Evolutionary conservation across 179 eudicot genomes (phyloP).

Genomic region (Silene coronaria): DNA sequence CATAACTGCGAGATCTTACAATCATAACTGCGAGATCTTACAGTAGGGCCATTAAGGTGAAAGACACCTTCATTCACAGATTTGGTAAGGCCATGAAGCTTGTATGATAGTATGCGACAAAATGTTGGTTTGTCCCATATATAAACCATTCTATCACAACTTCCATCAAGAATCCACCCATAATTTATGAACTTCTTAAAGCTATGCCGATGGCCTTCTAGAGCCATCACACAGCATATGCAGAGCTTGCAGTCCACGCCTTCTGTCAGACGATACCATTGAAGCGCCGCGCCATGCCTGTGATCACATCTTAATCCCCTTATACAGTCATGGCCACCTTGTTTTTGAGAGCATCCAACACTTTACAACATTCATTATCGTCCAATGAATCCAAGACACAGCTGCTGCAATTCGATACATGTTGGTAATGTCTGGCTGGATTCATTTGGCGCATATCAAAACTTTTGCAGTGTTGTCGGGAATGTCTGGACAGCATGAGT

Average conservation of each 20-base stretch:
- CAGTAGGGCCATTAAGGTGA: slow-evolving; percentile 77
- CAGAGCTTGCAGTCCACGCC: slow-evolving; percentile 84
- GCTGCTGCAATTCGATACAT: too few species aligned
- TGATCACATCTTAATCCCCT: slow-evolving; percentile 88
- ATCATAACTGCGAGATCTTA: slow-evolving; percentile 91
- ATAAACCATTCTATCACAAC: slow-evolving; percentile 89
- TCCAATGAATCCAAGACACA: too few species aligned
- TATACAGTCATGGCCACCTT: slow-evolving; percentile 77
- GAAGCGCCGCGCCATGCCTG: slow-evolving; percentile 84
- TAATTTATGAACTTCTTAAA: slow-evolving; percentile 87
- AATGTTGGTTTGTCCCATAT: slow-evolving; percentile 91
- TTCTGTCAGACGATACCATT: slow-evolving; percentile 87
- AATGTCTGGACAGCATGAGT: too few species aligned
- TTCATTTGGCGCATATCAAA: too few species aligned
- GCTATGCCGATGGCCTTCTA: slow-evolving; percentile 92
- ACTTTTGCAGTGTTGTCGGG: too few species aligned
- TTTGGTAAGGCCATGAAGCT: slow-evolving; percentile 87
- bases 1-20: slow-evolving; percentile 85
- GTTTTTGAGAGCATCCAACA: too few species aligned
- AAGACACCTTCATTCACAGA: slow-evolving; percentile 84
- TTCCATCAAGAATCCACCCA: slow-evolving; percentile 91
- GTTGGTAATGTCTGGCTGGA: too few species aligned
- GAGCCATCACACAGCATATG: slow-evolving; percentile 75
- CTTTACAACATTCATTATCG: too few species aligned
- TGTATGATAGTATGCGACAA: slow-evolving; percentile 60